These are phyloP conservation scores for Dittrichia graveolens DNA, from an alignment of 129 eudicot genomes.

Conservation along the genomic window DNA sequence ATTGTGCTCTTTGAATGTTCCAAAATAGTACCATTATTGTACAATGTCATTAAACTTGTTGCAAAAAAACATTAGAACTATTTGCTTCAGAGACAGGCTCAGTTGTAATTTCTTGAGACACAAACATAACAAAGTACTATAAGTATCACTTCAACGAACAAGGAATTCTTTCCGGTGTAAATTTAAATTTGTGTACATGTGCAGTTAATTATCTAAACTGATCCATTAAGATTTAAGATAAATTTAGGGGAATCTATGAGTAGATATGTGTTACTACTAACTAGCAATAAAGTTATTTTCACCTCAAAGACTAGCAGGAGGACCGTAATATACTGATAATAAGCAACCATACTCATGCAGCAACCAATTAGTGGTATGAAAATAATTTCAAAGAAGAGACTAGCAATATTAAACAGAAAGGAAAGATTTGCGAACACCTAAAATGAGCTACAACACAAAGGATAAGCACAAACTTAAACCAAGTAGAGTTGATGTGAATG, in stretches of 20 bases:
- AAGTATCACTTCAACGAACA: no score
- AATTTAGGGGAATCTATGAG: background rate
- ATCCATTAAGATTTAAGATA: no score
- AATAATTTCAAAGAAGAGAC: background rate
- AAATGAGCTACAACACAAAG: background rate
- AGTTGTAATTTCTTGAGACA: background rate
- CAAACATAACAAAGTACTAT: background rate
- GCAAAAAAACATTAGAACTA: background rate
- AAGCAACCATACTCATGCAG: background rate
- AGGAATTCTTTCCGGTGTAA: background rate
- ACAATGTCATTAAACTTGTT: slow-evolving; percentile 1
- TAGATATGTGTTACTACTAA: background rate
- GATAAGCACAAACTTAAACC: slow-evolving; percentile 6
- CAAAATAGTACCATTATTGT: background rate
- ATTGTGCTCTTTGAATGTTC: slow-evolving; percentile 5
- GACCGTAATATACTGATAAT: background rate
- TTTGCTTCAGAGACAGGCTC: slow-evolving; percentile 5
- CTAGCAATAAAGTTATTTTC: slow-evolving; percentile 10
- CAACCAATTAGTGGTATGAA: no score
- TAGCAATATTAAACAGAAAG: background rate
- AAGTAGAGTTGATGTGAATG: slow-evolving; percentile 7
- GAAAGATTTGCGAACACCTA: slow-evolving; percentile 3
- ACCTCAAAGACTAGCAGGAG: background rate
- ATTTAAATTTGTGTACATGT: background rate
- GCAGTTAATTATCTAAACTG: no score